phyloP scores from a whole-genome alignment of 148 eudicot genomes.

The Tetragonia tetragonoides region DNA sequence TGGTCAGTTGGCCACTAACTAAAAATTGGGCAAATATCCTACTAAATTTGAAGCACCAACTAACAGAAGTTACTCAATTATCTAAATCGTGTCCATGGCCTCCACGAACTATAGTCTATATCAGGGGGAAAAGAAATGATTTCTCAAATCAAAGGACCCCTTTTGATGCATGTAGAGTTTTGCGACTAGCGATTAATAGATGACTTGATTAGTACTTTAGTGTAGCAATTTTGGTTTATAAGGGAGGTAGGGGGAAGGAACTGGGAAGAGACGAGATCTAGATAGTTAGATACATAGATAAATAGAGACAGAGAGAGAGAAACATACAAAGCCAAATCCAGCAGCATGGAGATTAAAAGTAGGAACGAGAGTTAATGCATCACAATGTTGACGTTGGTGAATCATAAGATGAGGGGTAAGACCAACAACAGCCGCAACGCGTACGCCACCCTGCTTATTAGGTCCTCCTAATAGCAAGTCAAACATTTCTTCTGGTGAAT shows the following conservation, averaged over 20 bases:
- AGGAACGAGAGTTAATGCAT: conserved; percentile 11
- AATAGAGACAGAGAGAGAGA: not conserved
- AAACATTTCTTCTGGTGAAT: not conserved
- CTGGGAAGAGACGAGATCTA: not conserved
- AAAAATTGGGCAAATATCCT: no score
- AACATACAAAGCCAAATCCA: conserved; percentile 28
- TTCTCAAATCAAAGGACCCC: no score
- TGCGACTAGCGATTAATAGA: no score
- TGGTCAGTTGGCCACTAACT: no score
- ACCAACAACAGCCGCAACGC: conserved; percentile 28
- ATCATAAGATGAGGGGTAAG: conserved; percentile 18
- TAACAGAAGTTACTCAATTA: no score
- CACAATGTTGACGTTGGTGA: conserved; percentile 12
- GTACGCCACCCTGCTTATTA: conserved; percentile 13
- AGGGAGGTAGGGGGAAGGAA: not conserved
- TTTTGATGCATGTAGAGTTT: no score
- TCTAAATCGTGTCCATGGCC: no score
- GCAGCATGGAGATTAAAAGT: conserved; percentile 12
- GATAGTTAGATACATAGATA: no score
- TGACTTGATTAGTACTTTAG: no score
- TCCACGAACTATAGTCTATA: no score
- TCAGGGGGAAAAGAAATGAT: no score
- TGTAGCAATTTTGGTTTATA: not conserved
- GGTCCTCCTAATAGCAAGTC: conserved; percentile 15
- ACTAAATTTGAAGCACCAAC: no score